A percentile compares a stretch with the other conserved stretches of the same genome.
Evolutionary conservation across 169 alveolate species (phyloP).

Genomic region (Cryptosporidium sp.): DNA sequence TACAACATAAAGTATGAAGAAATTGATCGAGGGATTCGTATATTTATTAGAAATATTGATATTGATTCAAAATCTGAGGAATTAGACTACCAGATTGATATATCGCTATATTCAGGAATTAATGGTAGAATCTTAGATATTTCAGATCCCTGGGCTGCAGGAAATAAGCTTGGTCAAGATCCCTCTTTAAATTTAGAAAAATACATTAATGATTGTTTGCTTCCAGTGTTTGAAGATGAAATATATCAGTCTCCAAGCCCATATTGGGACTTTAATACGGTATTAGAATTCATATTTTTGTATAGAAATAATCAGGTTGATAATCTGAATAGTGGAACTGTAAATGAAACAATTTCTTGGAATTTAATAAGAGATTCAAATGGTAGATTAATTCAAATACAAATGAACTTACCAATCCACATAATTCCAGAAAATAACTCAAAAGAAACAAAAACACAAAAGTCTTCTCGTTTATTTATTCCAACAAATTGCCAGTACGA

Average conservation of each 20-base stretch:
- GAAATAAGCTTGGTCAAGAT: slow-evolving; percentile 13
- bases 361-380: slow-evolving; percentile 21
- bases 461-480: background rate
- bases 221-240: slow-evolving; percentile 15
- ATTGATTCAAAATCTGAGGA: background rate
- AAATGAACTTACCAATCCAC: background rate
- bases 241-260: slow-evolving; percentile 1
- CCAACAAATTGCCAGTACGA: background rate
- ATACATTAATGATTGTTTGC: slow-evolving; percentile 13
- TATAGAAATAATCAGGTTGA: slow-evolving; percentile 4
- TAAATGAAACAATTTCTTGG: slow-evolving; percentile 13
- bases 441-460: background rate
- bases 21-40: slow-evolving; percentile 19
- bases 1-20: slow-evolving; percentile 1
- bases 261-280: slow-evolving; percentile 46
- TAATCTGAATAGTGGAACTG: background rate
- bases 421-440: background rate
- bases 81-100: background rate
- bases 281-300: slow-evolving; percentile 1
- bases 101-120: slow-evolving; percentile 51
- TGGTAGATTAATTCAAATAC: slow-evolving; percentile 21
- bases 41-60: background rate
- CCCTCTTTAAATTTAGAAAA: slow-evolving; percentile 8
- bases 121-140: slow-evolving; percentile 23
- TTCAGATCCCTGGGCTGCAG: slow-evolving; percentile 68